Evolutionary conservation across 129 eudicot species (phyloP), one percentile per base, ranked within the genome.

Genomic region (Flaveria sonorensis): DNA sequence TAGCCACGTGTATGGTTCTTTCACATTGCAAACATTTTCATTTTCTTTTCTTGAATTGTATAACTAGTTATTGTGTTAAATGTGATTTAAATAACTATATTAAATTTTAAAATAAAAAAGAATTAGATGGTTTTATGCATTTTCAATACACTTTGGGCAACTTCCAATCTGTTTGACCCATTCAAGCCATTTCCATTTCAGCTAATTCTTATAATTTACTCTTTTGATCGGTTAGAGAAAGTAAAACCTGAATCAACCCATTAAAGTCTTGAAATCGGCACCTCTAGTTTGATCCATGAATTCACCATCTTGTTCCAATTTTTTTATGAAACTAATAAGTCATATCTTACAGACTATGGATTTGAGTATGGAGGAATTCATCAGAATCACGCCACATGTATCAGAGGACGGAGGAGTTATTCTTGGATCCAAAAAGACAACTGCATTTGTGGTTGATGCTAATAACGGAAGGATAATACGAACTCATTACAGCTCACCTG

Each of bases 341-440:
- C 64, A 55, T 80, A 59, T 43, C 75, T 16, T 52, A 15, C 88
- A 90, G 97, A 81, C 85, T 84, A 86, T 90, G 57, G 81, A 82
- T 81, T 73, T 60, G 82, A 87, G 78, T 60, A 65, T 85, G 56
- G 91, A 88, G 72, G 93, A 91, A 62, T 89, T 82, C 78, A 79
- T 94, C 51, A 83, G 92, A 62, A 86, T 81, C 71, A 85, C 90
- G n/a, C 98, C 98, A 51, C 93, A 87, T 43, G 89, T 94, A 71
- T 73, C 91, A 74, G 96, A 91, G 79, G 96, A 89, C 71, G 97
- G 96, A 70, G 96, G 87, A 64, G 81, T 91, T 50, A 83, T 89
- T 24, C 91, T 91, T 9, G 98, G 98, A 50, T 88, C 97, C 68
- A 94, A 86, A 75, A 86, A 83, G 61, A 84, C 93, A 16, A 86